Evolutionary conservation across 805 yeast genomes (phyloP).

Genomic region (Cyberlindnera veronae): DNA sequence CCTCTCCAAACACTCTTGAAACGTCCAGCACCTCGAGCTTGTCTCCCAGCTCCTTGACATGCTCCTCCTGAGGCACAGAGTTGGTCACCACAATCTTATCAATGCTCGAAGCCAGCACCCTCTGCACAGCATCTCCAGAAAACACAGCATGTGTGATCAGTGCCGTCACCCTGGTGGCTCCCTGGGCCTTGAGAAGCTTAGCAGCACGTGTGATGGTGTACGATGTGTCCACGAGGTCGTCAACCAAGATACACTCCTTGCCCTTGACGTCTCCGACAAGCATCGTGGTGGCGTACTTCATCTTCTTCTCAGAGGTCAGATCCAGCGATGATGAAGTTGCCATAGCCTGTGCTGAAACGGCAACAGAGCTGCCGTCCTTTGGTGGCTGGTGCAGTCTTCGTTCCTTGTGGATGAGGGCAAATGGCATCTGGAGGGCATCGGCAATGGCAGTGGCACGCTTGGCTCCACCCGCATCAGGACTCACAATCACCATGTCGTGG

Average conservation of each 20-base stretch:
- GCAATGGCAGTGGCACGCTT: conserved; percentile 94
- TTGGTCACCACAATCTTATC: conserved; percentile 88
- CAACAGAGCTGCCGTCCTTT: conserved; percentile 21
- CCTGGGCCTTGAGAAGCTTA: conserved; percentile 84
- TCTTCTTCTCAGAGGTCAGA: conserved; percentile 18
- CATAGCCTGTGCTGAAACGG: conserved; percentile 17
- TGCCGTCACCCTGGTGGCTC: conserved; percentile 83
- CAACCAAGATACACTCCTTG: conserved; percentile 84
- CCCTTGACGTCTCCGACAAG: conserved; percentile 92
- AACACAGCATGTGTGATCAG: conserved; percentile 90
- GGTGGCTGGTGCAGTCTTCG: conserved; percentile 49
- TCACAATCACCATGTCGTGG: conserved; percentile 83
- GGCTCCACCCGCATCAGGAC: conserved; percentile 99
- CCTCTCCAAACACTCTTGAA: conserved; percentile 85
- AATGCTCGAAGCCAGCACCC: conserved; percentile 63
- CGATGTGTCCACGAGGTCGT: conserved; percentile 92
- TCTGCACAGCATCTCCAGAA: conserved; percentile 82
- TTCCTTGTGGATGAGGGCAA: conserved; percentile 95
- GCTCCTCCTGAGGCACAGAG: conserved; percentile 79
- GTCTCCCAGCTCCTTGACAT: conserved; percentile 49
- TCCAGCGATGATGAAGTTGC: conserved; percentile 4
- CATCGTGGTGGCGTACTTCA: conserved; percentile 77
- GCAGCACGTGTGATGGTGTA: conserved; percentile 92
- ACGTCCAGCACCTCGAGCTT: conserved; percentile 83
- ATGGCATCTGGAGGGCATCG: conserved; percentile 80